Evolutionary conservation across 169 alveolate species (phyloP), one percentile per base, ranked within the genome.

Genomic region (Toxoplasma gondii): DNA sequence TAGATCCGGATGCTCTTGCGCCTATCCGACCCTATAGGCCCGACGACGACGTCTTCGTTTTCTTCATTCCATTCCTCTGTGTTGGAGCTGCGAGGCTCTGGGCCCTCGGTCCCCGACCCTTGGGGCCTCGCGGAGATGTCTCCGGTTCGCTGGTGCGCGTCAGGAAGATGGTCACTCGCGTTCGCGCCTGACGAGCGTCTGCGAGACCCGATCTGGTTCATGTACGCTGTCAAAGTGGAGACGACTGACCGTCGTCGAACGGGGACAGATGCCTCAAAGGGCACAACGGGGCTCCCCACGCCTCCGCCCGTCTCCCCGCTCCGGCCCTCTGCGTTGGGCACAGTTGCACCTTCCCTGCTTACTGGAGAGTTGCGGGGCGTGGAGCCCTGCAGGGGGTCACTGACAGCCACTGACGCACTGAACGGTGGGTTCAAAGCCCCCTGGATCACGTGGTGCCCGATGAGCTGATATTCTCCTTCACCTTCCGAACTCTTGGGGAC

Each of bases 11-110:
- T 81, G 78, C 91, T 92, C 78, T 91, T 91, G 44, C 80, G 87
- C 81, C 70, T 82, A 43, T 84, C 92, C 19, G 88, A 91, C 39
- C 95, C 95, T 36, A 92, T 92, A 10, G 95, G 86, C 27, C 86
- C 78, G 17, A 64, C 86, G 45, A 78, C 86, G 74, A 27, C n/a
- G 45, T 78, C 86, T 7, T 38, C 43, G 45, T 45, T 45, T 78
- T 78, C 86, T 78, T 7, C 86, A 64, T 4, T 1, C 74, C 34
- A 10, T 31, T 4, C 74, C 5, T 64, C 74, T 1, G 74, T 31
- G 12, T 49, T 12, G 58, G 58, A 49, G 12, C 4, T 7, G 58
- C 58, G 31, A 9, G 34, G n/a, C 81, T 9, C 9, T 29, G 81
- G n/a, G 41, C 81, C 41, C 5, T 29, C 41, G 81, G 81, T 5